These are phyloP conservation scores for Pseudohalonectria lignicola DNA, from an alignment of 2,329 filamentous ascomycete species.

Conservation along the genomic window DNA sequence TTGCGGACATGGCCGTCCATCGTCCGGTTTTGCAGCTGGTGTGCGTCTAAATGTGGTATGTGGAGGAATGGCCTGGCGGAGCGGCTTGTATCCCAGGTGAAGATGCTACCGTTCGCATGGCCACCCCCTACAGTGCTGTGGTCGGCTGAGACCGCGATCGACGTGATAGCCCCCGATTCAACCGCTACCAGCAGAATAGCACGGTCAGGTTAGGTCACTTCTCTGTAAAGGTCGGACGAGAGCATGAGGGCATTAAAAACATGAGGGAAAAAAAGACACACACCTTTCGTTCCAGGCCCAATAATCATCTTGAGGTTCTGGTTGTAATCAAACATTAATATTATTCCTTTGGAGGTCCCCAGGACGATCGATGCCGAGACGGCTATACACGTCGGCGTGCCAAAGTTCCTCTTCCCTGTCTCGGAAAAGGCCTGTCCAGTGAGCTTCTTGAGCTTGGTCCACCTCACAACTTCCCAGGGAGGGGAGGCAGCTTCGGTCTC, in stretches of 20 bases:
- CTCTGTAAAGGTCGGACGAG: too few relatives aligned
- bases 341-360: constrained; percentile 88
- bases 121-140: constrained; percentile 86
- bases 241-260: too few relatives aligned
- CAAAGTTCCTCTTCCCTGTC: constrained; percentile 83
- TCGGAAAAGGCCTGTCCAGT: constrained; percentile 88
- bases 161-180: constrained; percentile 79
- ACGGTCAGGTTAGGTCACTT: constrained; percentile 23
- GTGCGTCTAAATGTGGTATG: constrained; percentile 65
- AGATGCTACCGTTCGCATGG: constrained; percentile 82
- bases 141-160: constrained; percentile 85
- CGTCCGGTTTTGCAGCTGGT: constrained; percentile 53
- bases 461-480: constrained; percentile 94
- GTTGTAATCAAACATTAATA: constrained; percentile 94
- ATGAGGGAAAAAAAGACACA: too few relatives aligned
- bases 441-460: constrained; percentile 88
- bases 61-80: constrained; percentile 81
- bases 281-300: constrained; percentile 83
- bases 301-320: constrained; percentile 92
- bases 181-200: constrained; percentile 55
- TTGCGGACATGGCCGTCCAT: constrained; percentile 73
- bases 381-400: constrained; percentile 77
- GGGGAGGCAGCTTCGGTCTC: constrained; percentile 63
- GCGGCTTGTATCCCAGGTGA: constrained; percentile 87
- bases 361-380: constrained; percentile 82